These are phyloP conservation scores for Hippophae rhamnoides DNA, from an alignment of 306 rosid species.

Conservation along the genomic window DNA sequence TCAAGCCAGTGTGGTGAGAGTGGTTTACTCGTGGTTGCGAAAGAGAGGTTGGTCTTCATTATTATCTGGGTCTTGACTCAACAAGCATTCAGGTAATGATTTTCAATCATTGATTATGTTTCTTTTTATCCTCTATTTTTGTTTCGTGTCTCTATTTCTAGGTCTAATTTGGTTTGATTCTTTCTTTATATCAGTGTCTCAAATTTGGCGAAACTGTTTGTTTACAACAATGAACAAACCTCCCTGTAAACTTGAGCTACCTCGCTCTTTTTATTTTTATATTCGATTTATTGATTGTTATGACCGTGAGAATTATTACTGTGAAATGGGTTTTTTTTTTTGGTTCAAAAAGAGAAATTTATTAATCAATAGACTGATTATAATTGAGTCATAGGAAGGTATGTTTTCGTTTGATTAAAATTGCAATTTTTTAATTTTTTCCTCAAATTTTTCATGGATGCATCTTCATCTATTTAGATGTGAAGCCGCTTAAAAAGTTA, in stretches of 20 bases:
- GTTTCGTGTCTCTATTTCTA: neutral
- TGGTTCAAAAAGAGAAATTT: neutral
- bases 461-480: too few species aligned
- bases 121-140: neutral
- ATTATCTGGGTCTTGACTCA: conserved; percentile 23
- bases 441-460: too few species aligned
- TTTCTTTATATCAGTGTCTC: conserved; percentile 1
- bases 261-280: neutral
- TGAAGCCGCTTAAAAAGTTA: conserved; percentile 7
- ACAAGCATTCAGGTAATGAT: conserved; percentile 39
- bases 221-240: conserved; percentile 1
- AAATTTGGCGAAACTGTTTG: conserved; percentile 12
- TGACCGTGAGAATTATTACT: conserved; percentile 1
- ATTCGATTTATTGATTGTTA: too few species aligned
- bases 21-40: conserved; percentile 12
- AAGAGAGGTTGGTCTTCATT: conserved; percentile 17
- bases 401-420: too few species aligned
- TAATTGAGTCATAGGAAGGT: neutral
- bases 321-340: conserved; percentile 1
- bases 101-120: conserved; percentile 16
- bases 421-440: too few species aligned
- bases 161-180: conserved; percentile 1
- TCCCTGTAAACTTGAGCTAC: conserved; percentile 12
- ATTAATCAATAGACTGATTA: neutral
- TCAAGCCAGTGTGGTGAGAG: conserved; percentile 21